Percentiles rank a stretch among this genome's conserved stretches.
phyloP scores from a whole-genome alignment of 1,284 basidiomycete genomes.

The Austroboletus rostrupii region DNA sequence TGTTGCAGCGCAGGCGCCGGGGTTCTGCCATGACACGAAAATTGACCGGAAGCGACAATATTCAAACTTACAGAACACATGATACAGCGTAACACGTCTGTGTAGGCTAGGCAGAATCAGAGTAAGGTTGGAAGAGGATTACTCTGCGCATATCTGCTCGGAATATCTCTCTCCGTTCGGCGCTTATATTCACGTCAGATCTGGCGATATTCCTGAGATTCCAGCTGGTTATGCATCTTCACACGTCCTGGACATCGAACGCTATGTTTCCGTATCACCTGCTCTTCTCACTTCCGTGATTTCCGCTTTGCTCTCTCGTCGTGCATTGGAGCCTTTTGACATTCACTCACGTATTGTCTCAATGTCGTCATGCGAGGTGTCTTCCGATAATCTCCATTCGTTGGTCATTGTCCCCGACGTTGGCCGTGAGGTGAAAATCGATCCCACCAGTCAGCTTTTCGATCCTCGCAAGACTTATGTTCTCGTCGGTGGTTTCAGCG shows the following conservation, averaged over 20 bases:
- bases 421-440: not conserved
- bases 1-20: too few relatives aligned
- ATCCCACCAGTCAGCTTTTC: conserved; percentile 10
- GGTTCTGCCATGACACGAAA: too few relatives aligned
- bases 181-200: conserved; percentile 23
- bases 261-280: conserved; percentile 14
- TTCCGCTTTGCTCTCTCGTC: conserved; percentile 13
- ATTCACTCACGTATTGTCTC: conserved; percentile 8
- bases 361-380: conserved; percentile 9
- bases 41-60: too few relatives aligned
- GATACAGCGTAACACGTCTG: too few relatives aligned
- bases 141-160: too few relatives aligned
- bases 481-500: conserved; percentile 29
- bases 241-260: conserved; percentile 16
- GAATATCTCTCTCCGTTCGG: conserved; percentile 26
- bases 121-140: too few relatives aligned
- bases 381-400: not conserved
- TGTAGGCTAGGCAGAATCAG: too few relatives aligned
- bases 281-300: conserved; percentile 13
- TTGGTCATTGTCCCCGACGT: conserved; percentile 15
- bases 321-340: conserved; percentile 15
- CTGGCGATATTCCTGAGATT: conserved; percentile 13
- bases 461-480: not conserved
- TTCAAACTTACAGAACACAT: too few relatives aligned
- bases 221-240: conserved; percentile 15